These are phyloP conservation scores for Citrus glauca DNA, from an alignment of 345 rosid species.

Conservation along the genomic window DNA sequence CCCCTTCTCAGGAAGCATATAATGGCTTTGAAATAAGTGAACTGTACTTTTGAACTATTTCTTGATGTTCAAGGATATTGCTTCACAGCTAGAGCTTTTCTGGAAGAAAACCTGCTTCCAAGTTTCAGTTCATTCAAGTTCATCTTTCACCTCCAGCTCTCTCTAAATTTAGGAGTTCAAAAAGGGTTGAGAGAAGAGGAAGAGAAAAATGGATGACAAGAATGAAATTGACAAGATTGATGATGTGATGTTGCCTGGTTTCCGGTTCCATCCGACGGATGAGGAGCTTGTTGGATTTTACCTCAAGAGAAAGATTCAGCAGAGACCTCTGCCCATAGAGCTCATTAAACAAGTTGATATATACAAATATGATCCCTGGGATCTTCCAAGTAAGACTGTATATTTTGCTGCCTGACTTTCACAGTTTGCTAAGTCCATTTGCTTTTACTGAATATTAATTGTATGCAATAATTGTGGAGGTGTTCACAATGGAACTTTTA, in stretches of 20 bases:
- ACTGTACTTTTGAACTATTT: neutral
- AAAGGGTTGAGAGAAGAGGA: neutral
- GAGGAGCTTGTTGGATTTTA: conserved; percentile 95
- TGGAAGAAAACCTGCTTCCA: neutral
- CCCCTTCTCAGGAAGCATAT: conserved; percentile 32
- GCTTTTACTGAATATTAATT: neutral
- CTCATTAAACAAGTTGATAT: conserved; percentile 92
- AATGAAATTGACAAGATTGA: conserved; percentile 51
- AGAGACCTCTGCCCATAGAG: conserved; percentile 60
- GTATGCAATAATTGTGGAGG: neutral
- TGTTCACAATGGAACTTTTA: neutral
- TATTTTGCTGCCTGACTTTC: neutral
- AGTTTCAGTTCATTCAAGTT: conserved; percentile 2
- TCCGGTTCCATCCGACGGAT: conserved; percentile 93
- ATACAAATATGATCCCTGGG: conserved; percentile 95
- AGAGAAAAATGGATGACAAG: conserved; percentile 39
- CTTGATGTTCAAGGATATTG: conserved; percentile 4
- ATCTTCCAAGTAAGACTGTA: conserved; percentile 77
- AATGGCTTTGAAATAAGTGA: conserved; percentile 19
- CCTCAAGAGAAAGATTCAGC: conserved; percentile 61
- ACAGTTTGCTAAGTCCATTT: neutral
- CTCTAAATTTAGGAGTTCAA: neutral
- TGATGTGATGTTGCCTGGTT: conserved; percentile 84
- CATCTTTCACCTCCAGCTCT: neutral
- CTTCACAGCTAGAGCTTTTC: conserved; percentile 14